Evolutionary conservation across 2,329 filamentous ascomycete genomes (phyloP).

Genomic region (Ceratocystis albifundus): DNA sequence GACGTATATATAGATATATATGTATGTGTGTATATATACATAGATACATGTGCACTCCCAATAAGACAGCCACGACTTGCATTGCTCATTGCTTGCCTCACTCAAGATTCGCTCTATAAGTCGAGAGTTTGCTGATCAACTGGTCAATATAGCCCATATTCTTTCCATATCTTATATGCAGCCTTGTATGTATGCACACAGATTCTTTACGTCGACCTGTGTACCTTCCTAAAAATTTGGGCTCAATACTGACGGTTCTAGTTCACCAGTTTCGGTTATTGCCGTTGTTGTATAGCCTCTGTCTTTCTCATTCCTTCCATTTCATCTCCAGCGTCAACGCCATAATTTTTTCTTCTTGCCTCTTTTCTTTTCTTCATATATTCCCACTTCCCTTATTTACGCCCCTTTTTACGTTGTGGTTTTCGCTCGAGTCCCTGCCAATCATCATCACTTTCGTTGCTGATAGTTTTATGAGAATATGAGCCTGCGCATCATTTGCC

Average conservation of each 20-base stretch:
- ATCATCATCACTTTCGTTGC: neutral
- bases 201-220: neutral
- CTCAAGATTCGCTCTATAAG: too few relatives aligned
- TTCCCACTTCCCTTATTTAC: neutral
- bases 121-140: too few relatives aligned
- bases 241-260: neutral
- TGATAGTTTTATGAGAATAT: neutral
- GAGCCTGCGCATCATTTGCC: slow-evolving; percentile 7
- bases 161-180: neutral
- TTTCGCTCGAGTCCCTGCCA: neutral
- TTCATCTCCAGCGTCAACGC: neutral
- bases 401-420: neutral
- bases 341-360: neutral
- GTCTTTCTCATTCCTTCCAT: neutral
- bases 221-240: neutral
- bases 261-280: slow-evolving; percentile 8
- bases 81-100: too few relatives aligned
- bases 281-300: neutral
- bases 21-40: too few relatives aligned
- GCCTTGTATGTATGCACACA: neutral
- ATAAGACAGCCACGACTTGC: neutral
- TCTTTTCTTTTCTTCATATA: neutral
- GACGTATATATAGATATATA: neutral
- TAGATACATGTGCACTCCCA: neutral
- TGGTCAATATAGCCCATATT: too few relatives aligned